phyloP scores from a whole-genome alignment of 2,329 filamentous ascomycete genomes.

The Phaeosphaeria sp. region DNA sequence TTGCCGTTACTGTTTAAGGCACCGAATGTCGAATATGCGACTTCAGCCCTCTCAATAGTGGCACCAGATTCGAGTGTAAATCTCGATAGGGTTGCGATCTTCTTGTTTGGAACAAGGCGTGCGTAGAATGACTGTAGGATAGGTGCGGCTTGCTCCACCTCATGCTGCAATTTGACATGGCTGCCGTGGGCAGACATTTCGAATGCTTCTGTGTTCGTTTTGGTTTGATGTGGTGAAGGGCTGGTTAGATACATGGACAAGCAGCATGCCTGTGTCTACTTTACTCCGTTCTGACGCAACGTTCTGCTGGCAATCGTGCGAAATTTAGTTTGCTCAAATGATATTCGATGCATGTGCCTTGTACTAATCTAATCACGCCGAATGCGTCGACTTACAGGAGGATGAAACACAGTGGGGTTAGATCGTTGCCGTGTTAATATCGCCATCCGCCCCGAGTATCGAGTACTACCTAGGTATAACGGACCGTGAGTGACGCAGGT shows the following conservation, averaged over 20 bases:
- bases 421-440: background rate
- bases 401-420: background rate
- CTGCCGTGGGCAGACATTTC: background rate
- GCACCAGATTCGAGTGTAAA: conserved; percentile 39
- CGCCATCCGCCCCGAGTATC: conserved; percentile 6
- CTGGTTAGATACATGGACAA: no score
- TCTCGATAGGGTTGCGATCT: conserved; percentile 31
- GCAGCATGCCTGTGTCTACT: no score
- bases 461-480: background rate
- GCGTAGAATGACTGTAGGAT: conserved; percentile 29
- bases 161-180: background rate
- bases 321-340: background rate
- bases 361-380: no score
- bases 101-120: conserved; percentile 31
- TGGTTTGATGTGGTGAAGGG: background rate
- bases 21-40: conserved; percentile 47
- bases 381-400: no score
- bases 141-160: background rate
- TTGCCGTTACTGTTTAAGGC: conserved; percentile 50
- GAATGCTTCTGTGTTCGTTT: background rate
- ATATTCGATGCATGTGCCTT: background rate
- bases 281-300: background rate
- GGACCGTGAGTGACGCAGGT: background rate
- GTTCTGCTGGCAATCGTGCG: background rate
- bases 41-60: conserved; percentile 26